A percentile compares a stretch with the other conserved stretches of the same genome.
phyloP scores from a whole-genome alignment of 2,329 filamentous ascomycete species.

The Alternaria triticina region DNA sequence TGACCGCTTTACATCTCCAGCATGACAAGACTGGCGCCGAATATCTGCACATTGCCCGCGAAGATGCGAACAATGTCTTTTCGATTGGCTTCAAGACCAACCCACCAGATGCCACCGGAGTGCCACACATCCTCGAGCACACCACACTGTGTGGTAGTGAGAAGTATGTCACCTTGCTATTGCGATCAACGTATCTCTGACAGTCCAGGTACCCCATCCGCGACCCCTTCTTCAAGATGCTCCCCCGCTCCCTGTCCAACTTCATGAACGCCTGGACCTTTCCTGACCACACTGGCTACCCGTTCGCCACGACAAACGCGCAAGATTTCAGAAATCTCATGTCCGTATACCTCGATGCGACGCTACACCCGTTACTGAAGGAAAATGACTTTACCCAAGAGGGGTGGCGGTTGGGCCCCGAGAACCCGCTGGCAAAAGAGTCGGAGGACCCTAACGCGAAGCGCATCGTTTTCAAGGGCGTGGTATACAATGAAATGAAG shows the following conservation, averaged over 20 bases:
- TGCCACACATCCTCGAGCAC: conserved; percentile 97
- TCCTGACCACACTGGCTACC: conserved; percentile 95
- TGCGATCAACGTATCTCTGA: conserved; percentile 7
- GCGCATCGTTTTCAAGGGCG: conserved; percentile 90
- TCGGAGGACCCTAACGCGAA: conserved; percentile 61
- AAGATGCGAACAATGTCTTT: conserved; percentile 99
- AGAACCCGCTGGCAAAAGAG: conserved; percentile 70
- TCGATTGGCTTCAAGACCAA: conserved; percentile 99
- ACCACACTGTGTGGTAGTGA: conserved; percentile 95
- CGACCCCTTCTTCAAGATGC: conserved; percentile 99
- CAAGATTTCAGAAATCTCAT: conserved; percentile 96
- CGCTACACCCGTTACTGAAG: conserved; percentile 86
- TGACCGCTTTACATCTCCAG: conserved; percentile 87
- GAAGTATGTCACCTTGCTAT: conserved; percentile 64
- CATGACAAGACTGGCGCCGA: conserved; percentile 97
- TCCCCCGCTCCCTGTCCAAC: conserved; percentile 95
- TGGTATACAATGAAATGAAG: conserved; percentile 99
- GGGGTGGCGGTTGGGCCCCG: conserved; percentile 93
- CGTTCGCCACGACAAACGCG: conserved; percentile 93
- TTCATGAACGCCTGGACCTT: conserved; percentile 99
- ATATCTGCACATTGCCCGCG: conserved; percentile 91
- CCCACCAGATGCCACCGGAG: conserved; percentile 91
- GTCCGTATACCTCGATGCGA: conserved; percentile 95
- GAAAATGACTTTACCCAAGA: conserved; percentile 93
- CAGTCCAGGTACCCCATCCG: conserved; percentile 83